Conservation (phyloP, 345 rosid genomes). For the Erysimum cheiranthoides region DNA sequence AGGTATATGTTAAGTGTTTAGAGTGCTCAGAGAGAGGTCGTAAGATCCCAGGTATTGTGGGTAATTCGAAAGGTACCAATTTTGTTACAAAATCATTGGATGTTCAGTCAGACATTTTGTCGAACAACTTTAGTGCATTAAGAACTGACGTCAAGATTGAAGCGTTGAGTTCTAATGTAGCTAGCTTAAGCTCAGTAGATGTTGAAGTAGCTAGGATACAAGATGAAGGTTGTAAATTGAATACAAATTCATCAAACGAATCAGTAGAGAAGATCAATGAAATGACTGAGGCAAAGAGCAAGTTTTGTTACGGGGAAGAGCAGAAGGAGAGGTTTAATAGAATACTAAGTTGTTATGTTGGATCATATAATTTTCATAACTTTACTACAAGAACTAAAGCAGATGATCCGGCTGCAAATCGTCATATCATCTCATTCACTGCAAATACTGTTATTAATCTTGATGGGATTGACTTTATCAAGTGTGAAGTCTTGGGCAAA, state of each 20-base stretch:
- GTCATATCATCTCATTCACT: slow-evolving; percentile 72
- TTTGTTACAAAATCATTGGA: slow-evolving; percentile 24
- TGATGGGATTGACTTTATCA: slow-evolving; percentile 81
- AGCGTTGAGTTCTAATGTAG: slow-evolving; percentile 20
- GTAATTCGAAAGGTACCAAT: slow-evolving; percentile 44
- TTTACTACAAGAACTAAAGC: slow-evolving; percentile 88
- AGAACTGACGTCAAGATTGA: slow-evolving; percentile 31
- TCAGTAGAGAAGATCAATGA: slow-evolving; percentile 20
- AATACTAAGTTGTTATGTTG: slow-evolving; percentile 75
- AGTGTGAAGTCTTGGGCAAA: slow-evolving; percentile 90
- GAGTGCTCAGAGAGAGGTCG: slow-evolving; percentile 93
- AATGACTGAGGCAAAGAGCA: slow-evolving; percentile 19
- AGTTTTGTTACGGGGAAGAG: slow-evolving; percentile 64
- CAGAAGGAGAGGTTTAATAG: slow-evolving; percentile 78
- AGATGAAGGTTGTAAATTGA: slow-evolving; percentile 17
- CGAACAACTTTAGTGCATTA: slow-evolving; percentile 39
- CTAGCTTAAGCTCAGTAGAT: slow-evolving; percentile 29
- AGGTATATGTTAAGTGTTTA: slow-evolving; percentile 75
- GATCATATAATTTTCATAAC: slow-evolving; percentile 89
- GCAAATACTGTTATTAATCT: slow-evolving; percentile 60
- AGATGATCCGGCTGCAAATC: slow-evolving; percentile 79
- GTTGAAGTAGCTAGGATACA: slow-evolving; percentile 18
- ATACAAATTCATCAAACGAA: slow-evolving; percentile 8
- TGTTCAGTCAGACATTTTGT: slow-evolving; percentile 44
- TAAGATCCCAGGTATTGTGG: slow-evolving; percentile 60